Conservation (phyloP, 2,329 filamentous ascomycete species). For the Tolypocladium sp. region DNA sequence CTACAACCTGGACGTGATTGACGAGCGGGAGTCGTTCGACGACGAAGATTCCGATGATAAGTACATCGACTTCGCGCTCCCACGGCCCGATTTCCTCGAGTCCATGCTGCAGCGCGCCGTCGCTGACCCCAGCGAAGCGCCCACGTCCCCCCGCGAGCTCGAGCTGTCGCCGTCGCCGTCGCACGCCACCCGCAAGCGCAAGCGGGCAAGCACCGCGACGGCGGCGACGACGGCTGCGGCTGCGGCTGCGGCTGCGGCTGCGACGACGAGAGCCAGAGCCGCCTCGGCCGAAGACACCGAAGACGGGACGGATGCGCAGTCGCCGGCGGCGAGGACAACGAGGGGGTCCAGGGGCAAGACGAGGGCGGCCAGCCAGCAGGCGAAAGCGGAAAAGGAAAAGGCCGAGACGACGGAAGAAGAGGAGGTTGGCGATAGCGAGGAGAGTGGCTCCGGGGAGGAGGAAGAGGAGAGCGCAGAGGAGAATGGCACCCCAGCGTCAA, state of each 20-base stretch:
- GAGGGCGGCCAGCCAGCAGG: slow-evolving; percentile 30
- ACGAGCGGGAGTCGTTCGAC: slow-evolving; percentile 69
- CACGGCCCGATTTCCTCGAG: slow-evolving; percentile 34
- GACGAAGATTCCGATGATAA: slow-evolving; percentile 49
- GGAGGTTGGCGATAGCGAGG: slow-evolving; percentile 27
- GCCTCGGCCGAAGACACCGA: slow-evolving; percentile 40
- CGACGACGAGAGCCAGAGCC: slow-evolving; percentile 23
- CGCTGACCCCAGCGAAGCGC: slow-evolving; percentile 36
- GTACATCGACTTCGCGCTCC: slow-evolving; percentile 59
- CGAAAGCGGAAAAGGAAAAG: slow-evolving; percentile 17
- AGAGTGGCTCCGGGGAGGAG: slow-evolving; percentile 20
- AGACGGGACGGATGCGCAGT: slow-evolving; percentile 30
- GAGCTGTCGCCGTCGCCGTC: slow-evolving; percentile 26
- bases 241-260: too few relatives aligned
- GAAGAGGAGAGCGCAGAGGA: slow-evolving; percentile 26
- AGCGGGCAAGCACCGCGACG: slow-evolving; percentile 26
- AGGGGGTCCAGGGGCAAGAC: slow-evolving; percentile 35
- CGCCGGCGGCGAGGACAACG: slow-evolving; percentile 26
- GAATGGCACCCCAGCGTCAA: slow-evolving; percentile 27
- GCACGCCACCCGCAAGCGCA: slow-evolving; percentile 32
- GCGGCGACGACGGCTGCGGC: too few relatives aligned
- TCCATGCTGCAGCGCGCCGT: slow-evolving; percentile 35
- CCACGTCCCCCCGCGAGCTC: slow-evolving; percentile 35
- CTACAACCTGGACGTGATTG: slow-evolving; percentile 78
- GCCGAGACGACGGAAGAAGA: slow-evolving; percentile 23